Evolutionary conservation across 169 alveolate species (phyloP).

Genomic region (Babesia sp.): DNA sequence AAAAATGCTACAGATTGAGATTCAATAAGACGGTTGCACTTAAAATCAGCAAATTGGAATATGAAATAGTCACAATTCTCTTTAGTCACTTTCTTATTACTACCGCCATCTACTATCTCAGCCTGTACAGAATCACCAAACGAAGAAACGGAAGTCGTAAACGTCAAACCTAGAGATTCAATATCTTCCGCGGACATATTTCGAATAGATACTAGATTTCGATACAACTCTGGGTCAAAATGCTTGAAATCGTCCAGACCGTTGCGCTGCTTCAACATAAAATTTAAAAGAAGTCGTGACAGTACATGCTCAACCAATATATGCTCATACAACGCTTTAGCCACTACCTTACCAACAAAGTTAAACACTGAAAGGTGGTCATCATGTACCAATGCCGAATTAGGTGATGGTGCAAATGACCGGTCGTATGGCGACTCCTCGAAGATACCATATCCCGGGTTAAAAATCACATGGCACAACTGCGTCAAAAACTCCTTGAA

Average conservation of each 20-base stretch:
- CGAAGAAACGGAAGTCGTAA: slow-evolving; percentile 37
- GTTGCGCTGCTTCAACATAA: slow-evolving; percentile 81
- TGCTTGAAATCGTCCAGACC: slow-evolving; percentile 82
- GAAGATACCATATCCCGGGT: slow-evolving; percentile 85
- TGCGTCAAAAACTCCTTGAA: slow-evolving; percentile 92
- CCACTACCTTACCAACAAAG: slow-evolving; percentile 85
- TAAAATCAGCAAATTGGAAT: slow-evolving; percentile 78
- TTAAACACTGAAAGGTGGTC: slow-evolving; percentile 70
- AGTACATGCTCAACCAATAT: slow-evolving; percentile 88
- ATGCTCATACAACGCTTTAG: slow-evolving; percentile 92
- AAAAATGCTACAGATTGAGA: slow-evolving; percentile 67
- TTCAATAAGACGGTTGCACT: slow-evolving; percentile 85
- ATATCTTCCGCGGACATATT: slow-evolving; percentile 57
- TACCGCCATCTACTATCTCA: slow-evolving; percentile 50
- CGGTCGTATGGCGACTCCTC: slow-evolving; percentile 68
- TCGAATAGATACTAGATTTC: slow-evolving; percentile 38
- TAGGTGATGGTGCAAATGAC: slow-evolving; percentile 72
- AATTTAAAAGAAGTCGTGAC: slow-evolving; percentile 83
- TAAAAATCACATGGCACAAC: slow-evolving; percentile 85
- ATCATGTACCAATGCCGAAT: slow-evolving; percentile 59
- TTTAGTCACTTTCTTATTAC: slow-evolving; percentile 53
- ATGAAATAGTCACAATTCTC: slow-evolving; percentile 44
- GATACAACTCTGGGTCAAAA: slow-evolving; percentile 70
- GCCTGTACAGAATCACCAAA: slow-evolving; percentile 36
- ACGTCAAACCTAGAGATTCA: slow-evolving; percentile 46